Evolutionary conservation across 2,329 filamentous ascomycete species (phyloP).

Genomic region (Mycosphaerelloides madeirae): DNA sequence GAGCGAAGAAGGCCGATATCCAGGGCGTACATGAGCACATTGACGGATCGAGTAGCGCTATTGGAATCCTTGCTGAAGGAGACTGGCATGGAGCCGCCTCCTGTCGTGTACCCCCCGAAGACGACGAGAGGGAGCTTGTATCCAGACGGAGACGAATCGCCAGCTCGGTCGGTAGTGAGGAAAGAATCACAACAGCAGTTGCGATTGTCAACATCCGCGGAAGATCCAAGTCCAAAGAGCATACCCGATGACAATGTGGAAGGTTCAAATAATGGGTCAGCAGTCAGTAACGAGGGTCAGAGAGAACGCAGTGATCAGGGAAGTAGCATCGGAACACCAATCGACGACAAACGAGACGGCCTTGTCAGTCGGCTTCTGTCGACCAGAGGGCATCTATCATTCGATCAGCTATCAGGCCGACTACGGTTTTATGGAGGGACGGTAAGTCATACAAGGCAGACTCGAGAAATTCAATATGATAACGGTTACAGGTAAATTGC

Average conservation of each 20-base stretch:
- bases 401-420: conserved; percentile 22
- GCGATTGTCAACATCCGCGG: not conserved
- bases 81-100: conserved; percentile 18
- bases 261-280: conserved; percentile 10
- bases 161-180: conserved; percentile 3
- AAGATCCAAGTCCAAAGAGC: conserved; percentile 16
- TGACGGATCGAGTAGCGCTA: conserved; percentile 23
- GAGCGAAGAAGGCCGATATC: conserved; percentile 23
- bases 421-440: conserved; percentile 25
- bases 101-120: conserved; percentile 23
- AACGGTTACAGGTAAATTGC: conserved; percentile 8
- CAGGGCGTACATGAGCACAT: conserved; percentile 23
- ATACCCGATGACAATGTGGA: conserved; percentile 12
- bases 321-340: conserved; percentile 14
- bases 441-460: conserved; percentile 1
- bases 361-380: conserved; percentile 22
- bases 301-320: conserved; percentile 11
- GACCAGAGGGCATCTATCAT: conserved; percentile 24
- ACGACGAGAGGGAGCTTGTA: conserved; percentile 20
- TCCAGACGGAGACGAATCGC: conserved; percentile 20
- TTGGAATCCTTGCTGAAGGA: conserved; percentile 24
- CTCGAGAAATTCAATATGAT: too few relatives aligned
- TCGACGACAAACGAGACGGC: conserved; percentile 22
- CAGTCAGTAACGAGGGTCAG: conserved; percentile 9
- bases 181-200: not conserved